Base-by-base conservation (phyloP, 2,329 filamentous ascomycete genomes). In the Alternaria longipes region DNA sequence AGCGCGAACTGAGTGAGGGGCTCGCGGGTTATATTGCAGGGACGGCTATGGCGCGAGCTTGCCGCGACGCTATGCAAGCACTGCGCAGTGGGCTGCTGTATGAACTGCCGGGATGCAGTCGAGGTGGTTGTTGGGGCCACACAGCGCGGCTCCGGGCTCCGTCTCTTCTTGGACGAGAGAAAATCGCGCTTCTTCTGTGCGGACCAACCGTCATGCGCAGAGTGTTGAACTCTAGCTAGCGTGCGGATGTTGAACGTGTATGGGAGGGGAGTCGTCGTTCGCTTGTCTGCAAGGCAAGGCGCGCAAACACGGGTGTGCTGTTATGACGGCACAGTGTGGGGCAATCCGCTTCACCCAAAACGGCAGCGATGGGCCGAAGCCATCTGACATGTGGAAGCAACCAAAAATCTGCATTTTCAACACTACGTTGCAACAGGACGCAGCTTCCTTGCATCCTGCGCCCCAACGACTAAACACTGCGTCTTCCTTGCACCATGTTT, bases 171-270 rank as follows among this genome's bases (percentile, higher is more conserved):
- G 41, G 26, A 36, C 44, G 18, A n/a, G 42, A 30, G 30, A 20
- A 42, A 50, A 32, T 24, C 18, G 34, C 55, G 57, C 47, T 53
- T 61, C 42, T 34, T 36, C 18, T 12, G n/a, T 45, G 40, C 44
- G 47, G 22, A 24, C 24, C 41, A 46, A 57, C 40, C 42, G 50
- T 26, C 28, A 47, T 54, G 67, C 69, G 56, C 66, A 70, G 71
- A 78, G 74, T 77, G 74, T 78, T 76, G 74, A 76, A 72, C 74
- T 76, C 70, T 62, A 67, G 68, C 66, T 59, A 53, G 49, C 54
- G 67, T 65, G 65, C 71, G 67, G 65, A 72, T 69, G 66, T 70
- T 67, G 65, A 63, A 63, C 52, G 63, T 57, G 59, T 57, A 63
- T 61, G 55, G 45, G 50, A 54, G 47, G 18, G 62, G 57, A 45